Conservation (phyloP, 331 rosid genomes). For the Cydonia oblonga region DNA sequence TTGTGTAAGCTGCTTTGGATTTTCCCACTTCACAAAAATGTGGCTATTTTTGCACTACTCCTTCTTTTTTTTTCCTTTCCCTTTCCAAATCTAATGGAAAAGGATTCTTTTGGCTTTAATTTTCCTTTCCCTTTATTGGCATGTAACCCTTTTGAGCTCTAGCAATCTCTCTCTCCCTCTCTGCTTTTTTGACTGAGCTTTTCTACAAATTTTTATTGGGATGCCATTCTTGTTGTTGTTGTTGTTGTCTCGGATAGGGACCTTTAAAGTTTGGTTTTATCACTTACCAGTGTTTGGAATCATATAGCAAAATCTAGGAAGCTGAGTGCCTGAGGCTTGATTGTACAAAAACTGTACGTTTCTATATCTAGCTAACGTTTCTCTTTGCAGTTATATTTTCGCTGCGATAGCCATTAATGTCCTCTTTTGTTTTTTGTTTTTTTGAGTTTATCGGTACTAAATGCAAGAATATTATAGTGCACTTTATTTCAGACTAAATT, state of each 20-base stretch:
- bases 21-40: no score
- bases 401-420: neutral
- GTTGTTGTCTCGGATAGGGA: neutral
- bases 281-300: neutral
- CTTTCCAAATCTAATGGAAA: slow-evolving; percentile 37
- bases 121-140: slow-evolving; percentile 17
- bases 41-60: no score
- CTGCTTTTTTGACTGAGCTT: slow-evolving; percentile 43
- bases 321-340: neutral
- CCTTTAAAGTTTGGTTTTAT: neutral
- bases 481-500: neutral
- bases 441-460: no score
- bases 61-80: no score
- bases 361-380: slow-evolving; percentile 1
- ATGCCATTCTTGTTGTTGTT: slow-evolving; percentile 16
- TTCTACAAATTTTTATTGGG: slow-evolving; percentile 28
- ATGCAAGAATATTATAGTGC: neutral
- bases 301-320: neutral
- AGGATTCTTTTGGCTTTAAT: slow-evolving; percentile 45
- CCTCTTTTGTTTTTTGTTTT: neutral
- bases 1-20: no score
- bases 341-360: neutral
- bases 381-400: neutral
- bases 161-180: slow-evolving; percentile 7
- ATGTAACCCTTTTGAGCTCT: slow-evolving; percentile 30